Conservation (phyloP, 495 filamentous ascomycete species). For the Pseudotulostoma volvatum region DNA sequence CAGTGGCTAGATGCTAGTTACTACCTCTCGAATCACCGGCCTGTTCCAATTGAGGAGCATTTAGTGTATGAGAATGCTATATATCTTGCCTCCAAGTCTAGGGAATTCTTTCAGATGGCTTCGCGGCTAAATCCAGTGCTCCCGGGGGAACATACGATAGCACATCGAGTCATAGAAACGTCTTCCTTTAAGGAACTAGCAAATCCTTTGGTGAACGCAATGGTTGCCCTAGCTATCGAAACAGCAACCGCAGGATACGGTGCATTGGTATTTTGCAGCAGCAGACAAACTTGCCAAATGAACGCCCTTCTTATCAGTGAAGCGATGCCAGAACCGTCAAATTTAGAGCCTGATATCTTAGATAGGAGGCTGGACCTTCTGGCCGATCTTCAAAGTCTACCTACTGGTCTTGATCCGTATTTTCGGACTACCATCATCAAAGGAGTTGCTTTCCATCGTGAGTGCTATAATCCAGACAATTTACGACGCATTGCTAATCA, state of each 20-base stretch:
- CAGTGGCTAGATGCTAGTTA: constrained; percentile 57
- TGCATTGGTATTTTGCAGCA: constrained; percentile 61
- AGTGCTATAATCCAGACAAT: constrained; percentile 13
- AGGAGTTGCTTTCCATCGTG: constrained; percentile 67
- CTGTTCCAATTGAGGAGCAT: constrained; percentile 59
- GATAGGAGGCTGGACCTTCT: constrained; percentile 50
- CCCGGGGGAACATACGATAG: constrained; percentile 20
- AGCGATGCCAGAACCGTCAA: constrained; percentile 34
- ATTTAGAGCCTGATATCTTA: constrained; percentile 29
- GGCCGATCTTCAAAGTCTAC: constrained; percentile 47
- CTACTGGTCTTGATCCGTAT: constrained; percentile 48
- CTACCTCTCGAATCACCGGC: constrained; percentile 58
- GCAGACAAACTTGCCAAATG: constrained; percentile 46
- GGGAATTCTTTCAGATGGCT: constrained; percentile 44
- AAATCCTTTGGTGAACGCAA: constrained; percentile 49
- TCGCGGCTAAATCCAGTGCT: constrained; percentile 32
- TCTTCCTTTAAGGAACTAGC: constrained; percentile 43
- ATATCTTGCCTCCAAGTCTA: constrained; percentile 46
- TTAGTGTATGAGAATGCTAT: constrained; percentile 60
- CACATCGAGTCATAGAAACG: constrained; percentile 33
- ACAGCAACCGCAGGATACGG: constrained; percentile 52
- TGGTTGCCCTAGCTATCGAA: constrained; percentile 51
- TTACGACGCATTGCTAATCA: constrained; percentile 3
- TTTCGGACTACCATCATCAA: constrained; percentile 45
- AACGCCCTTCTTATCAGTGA: constrained; percentile 47